Evolutionary conservation across 1,284 basidiomycete species (phyloP), one percentile per base, ranked within the genome.

Genomic region (Cryptococcus sp.): DNA sequence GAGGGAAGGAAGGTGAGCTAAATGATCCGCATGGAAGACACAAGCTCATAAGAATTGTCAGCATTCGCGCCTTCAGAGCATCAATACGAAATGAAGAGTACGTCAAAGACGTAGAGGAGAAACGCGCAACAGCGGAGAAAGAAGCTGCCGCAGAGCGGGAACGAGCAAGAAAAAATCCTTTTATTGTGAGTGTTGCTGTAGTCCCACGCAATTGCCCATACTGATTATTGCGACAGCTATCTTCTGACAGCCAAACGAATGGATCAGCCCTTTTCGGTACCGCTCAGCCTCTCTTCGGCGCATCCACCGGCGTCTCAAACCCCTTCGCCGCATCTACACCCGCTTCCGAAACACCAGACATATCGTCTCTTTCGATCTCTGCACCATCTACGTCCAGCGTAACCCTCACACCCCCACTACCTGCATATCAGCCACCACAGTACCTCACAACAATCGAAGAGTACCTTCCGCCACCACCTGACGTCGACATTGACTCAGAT

Each of bases 361-460:
- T 73, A 23, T 57, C 66, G 22, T 44, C 60, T 29, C 62, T 68
- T 22, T 54, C 68, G 44, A 53, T 72, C 38, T 57, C 61, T 17
- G 10, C 57, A 22, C n/a, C 65, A 10, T 38, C 53, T 3, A 58
- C 55, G 1, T 50, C 55, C 4, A 44, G 38, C 7, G 57, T 54
- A 0, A 66, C 68, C 38, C 65, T 66, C 45, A 63, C 61, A 5
- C 72, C 73, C 6, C 75, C 75, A 41, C 52, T 74, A 10, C 78
- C 76, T 1, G 73, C 75, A 3, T 79, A 79, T 55, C 74, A 75
- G 43, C 78, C 78, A 2, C 58, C 75, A 3, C 76, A 77, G 56
- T 79, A 78, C 61, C 69, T 79, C 40, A 54, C 67, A 13, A 78
- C 78, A 2, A 70, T 76, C 23, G 76, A 75, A 51, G 78, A 79